Conservation (phyloP, 2,329 filamentous ascomycete species). For the Sarocladiaceae sp. region DNA sequence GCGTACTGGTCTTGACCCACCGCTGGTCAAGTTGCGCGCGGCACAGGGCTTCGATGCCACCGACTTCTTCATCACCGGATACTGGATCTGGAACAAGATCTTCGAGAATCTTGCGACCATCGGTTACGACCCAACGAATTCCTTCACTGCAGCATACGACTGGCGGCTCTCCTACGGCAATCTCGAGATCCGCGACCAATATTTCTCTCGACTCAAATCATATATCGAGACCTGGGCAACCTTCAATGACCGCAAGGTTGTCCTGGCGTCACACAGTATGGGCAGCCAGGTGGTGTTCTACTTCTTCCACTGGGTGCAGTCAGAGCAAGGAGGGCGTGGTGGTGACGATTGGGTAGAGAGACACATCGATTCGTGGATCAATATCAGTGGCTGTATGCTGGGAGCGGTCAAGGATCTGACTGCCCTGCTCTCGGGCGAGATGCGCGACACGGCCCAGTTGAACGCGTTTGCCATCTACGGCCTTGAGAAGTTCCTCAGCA, state of each 20-base stretch:
- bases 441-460: conserved; percentile 95
- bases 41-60: conserved; percentile 96
- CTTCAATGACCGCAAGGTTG: conserved; percentile 72
- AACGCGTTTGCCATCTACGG: conserved; percentile 96
- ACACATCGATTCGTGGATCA: conserved; percentile 93
- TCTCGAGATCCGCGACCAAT: conserved; percentile 83
- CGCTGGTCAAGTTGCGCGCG: conserved; percentile 80
- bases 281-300: conserved; percentile 91
- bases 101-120: conserved; percentile 93
- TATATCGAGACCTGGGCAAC: conserved; percentile 79
- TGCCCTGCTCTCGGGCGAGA: conserved; percentile 88
- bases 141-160: conserved; percentile 69
- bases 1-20: conserved; percentile 82
- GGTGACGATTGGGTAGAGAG: conserved; percentile 85
- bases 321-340: conserved; percentile 68
- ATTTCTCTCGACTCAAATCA: conserved; percentile 83
- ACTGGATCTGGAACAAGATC: conserved; percentile 99
- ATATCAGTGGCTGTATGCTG: conserved; percentile 96
- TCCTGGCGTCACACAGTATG: conserved; percentile 93
- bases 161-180: conserved; percentile 91
- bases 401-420: conserved; percentile 87
- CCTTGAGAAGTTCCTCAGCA: conserved; percentile 88
- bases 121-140: conserved; percentile 83
- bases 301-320: conserved; percentile 75
- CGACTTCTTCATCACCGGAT: conserved; percentile 85